Evolutionary conservation across 208 protist species (phyloP).

Genomic region (Leishmania major): DNA sequence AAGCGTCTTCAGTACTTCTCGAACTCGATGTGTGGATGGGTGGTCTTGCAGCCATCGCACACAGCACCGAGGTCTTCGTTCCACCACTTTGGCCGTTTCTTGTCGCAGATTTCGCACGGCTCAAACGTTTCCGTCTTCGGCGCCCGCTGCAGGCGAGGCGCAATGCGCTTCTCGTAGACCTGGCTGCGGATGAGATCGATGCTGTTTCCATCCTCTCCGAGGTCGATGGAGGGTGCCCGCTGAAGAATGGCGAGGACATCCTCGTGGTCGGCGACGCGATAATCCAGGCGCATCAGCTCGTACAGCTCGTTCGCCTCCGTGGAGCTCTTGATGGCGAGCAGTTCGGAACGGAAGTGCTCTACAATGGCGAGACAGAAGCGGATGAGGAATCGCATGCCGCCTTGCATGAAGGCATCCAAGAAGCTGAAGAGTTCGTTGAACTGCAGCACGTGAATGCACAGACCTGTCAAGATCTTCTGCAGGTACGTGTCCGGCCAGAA

Average conservation of each 20-base stretch:
- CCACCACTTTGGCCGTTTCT: constrained; percentile 75
- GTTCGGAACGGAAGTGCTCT: constrained; percentile 76
- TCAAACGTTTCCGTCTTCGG: constrained; percentile 85
- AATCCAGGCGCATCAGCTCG: constrained; percentile 90
- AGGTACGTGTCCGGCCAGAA: constrained; percentile 93
- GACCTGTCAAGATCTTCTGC: constrained; percentile 90
- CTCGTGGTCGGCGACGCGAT: constrained; percentile 42
- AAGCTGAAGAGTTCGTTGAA: constrained; percentile 88
- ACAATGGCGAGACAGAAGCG: constrained; percentile 85
- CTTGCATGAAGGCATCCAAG: constrained; percentile 84
- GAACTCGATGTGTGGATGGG: constrained; percentile 38
- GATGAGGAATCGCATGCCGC: constrained; percentile 79
- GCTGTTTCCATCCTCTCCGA: constrained; percentile 54
- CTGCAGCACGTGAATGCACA: constrained; percentile 88
- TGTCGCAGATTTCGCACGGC: constrained; percentile 77
- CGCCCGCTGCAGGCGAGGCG: constrained; percentile 73
- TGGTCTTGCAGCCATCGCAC: constrained; percentile 68
- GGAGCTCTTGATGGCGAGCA: constrained; percentile 62
- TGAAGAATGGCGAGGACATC: constrained; percentile 72
- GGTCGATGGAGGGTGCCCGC: constrained; percentile 65
- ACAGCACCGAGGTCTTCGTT: constrained; percentile 77
- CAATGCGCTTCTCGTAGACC: constrained; percentile 75
- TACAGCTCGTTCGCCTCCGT: constrained; percentile 72
- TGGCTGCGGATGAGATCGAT: constrained; percentile 69
- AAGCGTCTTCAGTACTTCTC: constrained; percentile 54